Base-by-base conservation (phyloP, 345 rosid genomes). In the Eucalyptus microcorys region DNA sequence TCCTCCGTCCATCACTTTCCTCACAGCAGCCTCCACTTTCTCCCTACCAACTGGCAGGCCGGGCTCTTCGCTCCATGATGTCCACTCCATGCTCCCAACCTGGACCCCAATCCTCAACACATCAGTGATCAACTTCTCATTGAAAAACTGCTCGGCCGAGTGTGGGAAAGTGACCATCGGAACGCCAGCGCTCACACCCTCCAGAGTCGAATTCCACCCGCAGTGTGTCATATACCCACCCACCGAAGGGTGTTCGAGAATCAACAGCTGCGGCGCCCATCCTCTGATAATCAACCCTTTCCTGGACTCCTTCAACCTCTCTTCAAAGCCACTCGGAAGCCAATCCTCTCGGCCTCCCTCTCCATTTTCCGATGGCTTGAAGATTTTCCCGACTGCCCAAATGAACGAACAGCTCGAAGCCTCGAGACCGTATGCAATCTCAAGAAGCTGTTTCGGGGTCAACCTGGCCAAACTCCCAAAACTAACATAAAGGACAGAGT, bases 161-260 rank as follows among this genome's bases (percentile, higher is more conserved):
- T 90, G 84, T 1, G 94, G 94, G 89, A 92, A 94, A 7, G 93
- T 93, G 13, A 92, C 53, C 93, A 94, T 91, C 9, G 96, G 94
- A 71, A 93, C 40, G 12, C 96, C 92, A 4, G 92, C 86, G 64
- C 88, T 49, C 43, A 93, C 90, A 0, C 91, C 94, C 88, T 94
- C 94, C 21, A 94, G 86, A 1, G 91, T 89, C 2, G 93, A 93
- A 84, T 94, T 94, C 95, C 95, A 94, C 16, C 95, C 95, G 11
- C 95, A 94, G 55, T 92, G 96, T 1, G 94, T 92, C 90, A 94
- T 43, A 87, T 94, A 95, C 14, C 94, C 95, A 37, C 94, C 95
- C 6, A 92, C 86, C 5, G 95, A 90, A 7, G 49, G 71, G 87
- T 94, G 95, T 14, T 91, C 93, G 14, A 94, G 84, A 34, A 94